phyloP scores from a whole-genome alignment of 257 asterid genomes.

The Ilex aquifolium region DNA sequence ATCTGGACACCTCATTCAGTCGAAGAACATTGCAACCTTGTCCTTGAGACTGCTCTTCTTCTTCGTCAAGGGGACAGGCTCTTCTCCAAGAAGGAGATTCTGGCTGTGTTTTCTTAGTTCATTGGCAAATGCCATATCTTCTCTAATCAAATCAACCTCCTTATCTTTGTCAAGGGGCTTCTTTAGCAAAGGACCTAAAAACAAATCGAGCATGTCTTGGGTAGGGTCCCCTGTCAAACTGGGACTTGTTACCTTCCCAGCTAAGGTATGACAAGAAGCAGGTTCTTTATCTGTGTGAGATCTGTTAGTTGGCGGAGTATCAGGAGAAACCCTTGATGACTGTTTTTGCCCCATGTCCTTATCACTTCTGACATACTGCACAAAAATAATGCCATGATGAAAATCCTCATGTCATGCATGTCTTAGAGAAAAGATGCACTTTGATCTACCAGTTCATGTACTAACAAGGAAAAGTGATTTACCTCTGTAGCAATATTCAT shows the following conservation, averaged over 20 bases:
- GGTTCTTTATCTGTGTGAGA: constrained; percentile 1
- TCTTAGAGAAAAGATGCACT: neutral
- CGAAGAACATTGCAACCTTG: constrained; percentile 36
- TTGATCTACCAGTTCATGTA: neutral
- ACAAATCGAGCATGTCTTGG: constrained; percentile 35
- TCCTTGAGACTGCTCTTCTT: constrained; percentile 47
- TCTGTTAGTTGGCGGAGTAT: constrained; percentile 5
- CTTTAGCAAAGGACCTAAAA: constrained; percentile 38
- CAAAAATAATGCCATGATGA: neutral
- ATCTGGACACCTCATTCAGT: constrained; percentile 10
- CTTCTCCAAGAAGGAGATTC: constrained; percentile 10
- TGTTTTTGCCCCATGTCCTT: neutral
- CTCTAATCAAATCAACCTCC: constrained; percentile 12
- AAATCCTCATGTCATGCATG: neutral
- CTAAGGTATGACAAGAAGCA: neutral
- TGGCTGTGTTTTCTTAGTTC: constrained; percentile 9
- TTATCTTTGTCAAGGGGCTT: constrained; percentile 20
- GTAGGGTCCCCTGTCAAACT: constrained; percentile 26
- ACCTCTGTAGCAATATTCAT: constrained; percentile 43
- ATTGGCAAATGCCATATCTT: constrained; percentile 14
- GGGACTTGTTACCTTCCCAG: constrained; percentile 11
- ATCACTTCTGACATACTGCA: constrained; percentile 11
- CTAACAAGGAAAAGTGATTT: neutral
- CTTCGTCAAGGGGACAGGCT: constrained; percentile 17
- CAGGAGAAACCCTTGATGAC: neutral